A percentile compares a stretch with the other conserved stretches of the same genome.
Conservation (phyloP, 2,329 filamentous ascomycete genomes). For the Fusarium secorum region DNA sequence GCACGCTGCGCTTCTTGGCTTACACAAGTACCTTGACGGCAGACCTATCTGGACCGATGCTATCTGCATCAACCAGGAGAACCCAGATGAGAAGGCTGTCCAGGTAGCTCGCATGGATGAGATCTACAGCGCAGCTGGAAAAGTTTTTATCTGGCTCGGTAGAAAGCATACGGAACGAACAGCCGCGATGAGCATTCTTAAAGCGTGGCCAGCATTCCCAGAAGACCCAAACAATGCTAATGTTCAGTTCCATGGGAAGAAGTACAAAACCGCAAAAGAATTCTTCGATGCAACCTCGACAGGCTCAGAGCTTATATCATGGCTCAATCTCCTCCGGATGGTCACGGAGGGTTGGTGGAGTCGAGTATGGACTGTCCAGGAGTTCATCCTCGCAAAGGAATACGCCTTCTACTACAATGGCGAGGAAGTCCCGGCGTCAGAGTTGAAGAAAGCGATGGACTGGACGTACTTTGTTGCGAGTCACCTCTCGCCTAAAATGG, state of each 20-base stretch:
- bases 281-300: constrained; percentile 17
- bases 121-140: constrained; percentile 6
- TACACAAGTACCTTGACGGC: not conserved
- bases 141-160: constrained; percentile 8
- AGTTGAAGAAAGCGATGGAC: constrained; percentile 14
- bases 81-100: not conserved
- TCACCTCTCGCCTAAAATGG: not conserved
- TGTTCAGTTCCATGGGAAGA: constrained; percentile 12
- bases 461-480: constrained; percentile 17
- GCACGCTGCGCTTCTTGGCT: constrained; percentile 1
- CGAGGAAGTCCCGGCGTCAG: not conserved
- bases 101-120: constrained; percentile 17
- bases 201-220: constrained; percentile 6
- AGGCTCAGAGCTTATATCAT: not conserved
- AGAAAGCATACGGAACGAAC: not conserved
- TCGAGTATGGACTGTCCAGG: constrained; percentile 18
- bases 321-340: not conserved
- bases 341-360: constrained; percentile 26
- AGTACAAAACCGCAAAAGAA: not conserved
- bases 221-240: not conserved
- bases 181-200: not conserved
- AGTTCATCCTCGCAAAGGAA: constrained; percentile 14
- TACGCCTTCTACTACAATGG: constrained; percentile 12
- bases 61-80: constrained; percentile 4
- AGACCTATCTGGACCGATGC: constrained; percentile 17